A percentile compares a stretch with the other conserved stretches of the same genome.
phyloP scores from a whole-genome alignment of 1,284 basidiomycete species.

The Meripilus lineatus region DNA sequence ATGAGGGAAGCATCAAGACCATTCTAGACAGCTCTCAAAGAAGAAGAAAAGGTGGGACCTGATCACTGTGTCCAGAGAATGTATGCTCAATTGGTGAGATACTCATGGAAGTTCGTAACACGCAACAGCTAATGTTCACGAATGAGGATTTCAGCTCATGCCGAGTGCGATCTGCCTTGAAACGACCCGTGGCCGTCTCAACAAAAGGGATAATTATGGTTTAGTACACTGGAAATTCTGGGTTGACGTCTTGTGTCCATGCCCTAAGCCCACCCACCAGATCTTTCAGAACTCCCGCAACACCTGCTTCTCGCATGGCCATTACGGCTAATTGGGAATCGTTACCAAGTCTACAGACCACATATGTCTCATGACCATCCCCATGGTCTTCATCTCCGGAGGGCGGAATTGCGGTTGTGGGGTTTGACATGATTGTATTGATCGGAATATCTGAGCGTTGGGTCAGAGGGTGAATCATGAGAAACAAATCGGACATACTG shows the following conservation, averaged over 20 bases:
- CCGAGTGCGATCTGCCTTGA: no score
- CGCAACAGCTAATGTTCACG: no score
- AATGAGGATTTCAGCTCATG: no score
- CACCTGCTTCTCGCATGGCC: slow-evolving; percentile 49
- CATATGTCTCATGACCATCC: slow-evolving; percentile 29
- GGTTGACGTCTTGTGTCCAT: slow-evolving; percentile 72
- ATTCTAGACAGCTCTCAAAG: no score
- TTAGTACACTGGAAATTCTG: slow-evolving; percentile 76
- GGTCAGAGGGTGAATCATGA: background rate
- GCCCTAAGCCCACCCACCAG: slow-evolving; percentile 76
- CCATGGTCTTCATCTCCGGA: slow-evolving; percentile 6
- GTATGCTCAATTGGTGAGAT: no score
- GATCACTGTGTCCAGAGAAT: no score
- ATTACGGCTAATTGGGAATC: slow-evolving; percentile 87
- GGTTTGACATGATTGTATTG: slow-evolving; percentile 53
- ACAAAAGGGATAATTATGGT: no score
- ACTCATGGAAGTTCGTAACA: no score
- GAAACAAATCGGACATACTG: slow-evolving; percentile 47
- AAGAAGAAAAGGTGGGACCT: no score
- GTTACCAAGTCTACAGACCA: slow-evolving; percentile 89
- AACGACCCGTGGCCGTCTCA: no score
- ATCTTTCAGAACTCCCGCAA: slow-evolving; percentile 49
- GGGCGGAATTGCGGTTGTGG: slow-evolving; percentile 32
- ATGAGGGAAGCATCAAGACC: no score
- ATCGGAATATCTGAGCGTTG: slow-evolving; percentile 63